Base-by-base conservation (phyloP, 2,329 filamentous ascomycete genomes). In the Ophiosphaerella narmari region DNA sequence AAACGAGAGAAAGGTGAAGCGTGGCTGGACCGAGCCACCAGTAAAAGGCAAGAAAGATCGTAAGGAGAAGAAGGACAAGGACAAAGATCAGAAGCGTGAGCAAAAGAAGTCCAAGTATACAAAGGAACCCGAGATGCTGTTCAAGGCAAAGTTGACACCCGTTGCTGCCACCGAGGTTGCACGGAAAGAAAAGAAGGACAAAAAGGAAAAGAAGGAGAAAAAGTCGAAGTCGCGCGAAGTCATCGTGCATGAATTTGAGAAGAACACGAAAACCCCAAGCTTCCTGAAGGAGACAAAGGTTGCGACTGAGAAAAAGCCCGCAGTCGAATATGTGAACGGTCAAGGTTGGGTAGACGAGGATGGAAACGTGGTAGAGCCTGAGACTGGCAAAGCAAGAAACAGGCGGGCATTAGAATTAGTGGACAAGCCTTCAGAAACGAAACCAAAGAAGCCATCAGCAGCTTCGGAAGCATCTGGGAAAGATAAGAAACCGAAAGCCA, bases 201-300 rank as follows among this genome's bases (percentile, higher is more conserved):
- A 75, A n/a, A 78, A 79, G 55, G 80, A 80, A 60, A 85, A 82
- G 59, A 86, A 85, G 61, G 83, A 83, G 58, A 83, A 80, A 52
- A 82, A 81, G 39, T 80, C 65, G 3, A 67, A 60, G 37, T 59
- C 63, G 1, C 65, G 78, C 18, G 84, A 89, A 51, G 80, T 87
- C 1, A 78, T 90, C 4, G 82, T 97, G 3, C 92, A 97, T 72
- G 94, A 99, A 69, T 97, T 97, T 68, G 84, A 88, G 62, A 91
- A 91, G 70, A 91, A 88, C 7, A 86, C 84, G 33, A 93, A 91
- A 63, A 88, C 91, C 57, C 90, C 91, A 0, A 88, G 84, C 4
- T 97, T 96, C 68, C 74, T 97, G 50, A 90, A 90, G 69, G 77
- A 80, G 5, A 78, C 70, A 12, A 71, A 77, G 36, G 74, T 76